Percentiles rank a stretch among this genome's conserved stretches.
phyloP scores from a whole-genome alignment of 1,284 basidiomycete genomes.

The Ustilago loliicola region DNA sequence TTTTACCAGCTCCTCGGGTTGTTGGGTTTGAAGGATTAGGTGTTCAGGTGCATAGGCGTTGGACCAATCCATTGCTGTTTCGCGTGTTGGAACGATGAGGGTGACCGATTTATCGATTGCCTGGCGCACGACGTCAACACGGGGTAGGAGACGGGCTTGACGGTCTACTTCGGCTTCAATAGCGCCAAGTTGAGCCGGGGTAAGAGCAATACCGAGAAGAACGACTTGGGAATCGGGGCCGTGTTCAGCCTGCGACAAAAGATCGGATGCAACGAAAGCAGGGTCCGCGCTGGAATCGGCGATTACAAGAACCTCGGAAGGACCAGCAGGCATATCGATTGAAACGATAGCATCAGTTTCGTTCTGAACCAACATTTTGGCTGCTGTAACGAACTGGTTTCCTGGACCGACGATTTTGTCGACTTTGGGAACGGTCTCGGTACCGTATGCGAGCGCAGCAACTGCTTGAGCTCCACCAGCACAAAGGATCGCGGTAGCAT shows the following conservation, averaged over 20 bases:
- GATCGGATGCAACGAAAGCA: constrained; percentile 93
- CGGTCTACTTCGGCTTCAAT: constrained; percentile 89
- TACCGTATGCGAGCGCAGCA: constrained; percentile 97
- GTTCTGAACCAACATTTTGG: constrained; percentile 99
- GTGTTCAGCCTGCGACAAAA: constrained; percentile 95
- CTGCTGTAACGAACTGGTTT: constrained; percentile 99
- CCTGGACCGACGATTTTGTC: constrained; percentile 98
- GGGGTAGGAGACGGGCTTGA: constrained; percentile 87
- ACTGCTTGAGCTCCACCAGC: constrained; percentile 94
- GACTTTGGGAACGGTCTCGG: constrained; percentile 94
- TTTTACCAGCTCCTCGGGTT: constrained; percentile 60
- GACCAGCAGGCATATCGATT: constrained; percentile 99
- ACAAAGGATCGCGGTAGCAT: constrained; percentile 71
- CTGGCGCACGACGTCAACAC: constrained; percentile 90
- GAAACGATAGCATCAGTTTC: constrained; percentile 96
- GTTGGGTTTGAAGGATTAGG: constrained; percentile 72
- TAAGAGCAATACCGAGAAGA: constrained; percentile 83
- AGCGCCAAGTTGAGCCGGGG: constrained; percentile 76
- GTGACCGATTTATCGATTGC: constrained; percentile 94
- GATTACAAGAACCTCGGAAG: constrained; percentile 77
- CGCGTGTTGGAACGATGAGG: constrained; percentile 78
- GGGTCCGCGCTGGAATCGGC: constrained; percentile 88
- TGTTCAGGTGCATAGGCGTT: constrained; percentile 90
- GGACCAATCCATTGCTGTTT: constrained; percentile 87
- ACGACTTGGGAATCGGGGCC: constrained; percentile 98